Conservation (phyloP, 129 eudicot genomes). For the Tanacetum coccineum region DNA sequence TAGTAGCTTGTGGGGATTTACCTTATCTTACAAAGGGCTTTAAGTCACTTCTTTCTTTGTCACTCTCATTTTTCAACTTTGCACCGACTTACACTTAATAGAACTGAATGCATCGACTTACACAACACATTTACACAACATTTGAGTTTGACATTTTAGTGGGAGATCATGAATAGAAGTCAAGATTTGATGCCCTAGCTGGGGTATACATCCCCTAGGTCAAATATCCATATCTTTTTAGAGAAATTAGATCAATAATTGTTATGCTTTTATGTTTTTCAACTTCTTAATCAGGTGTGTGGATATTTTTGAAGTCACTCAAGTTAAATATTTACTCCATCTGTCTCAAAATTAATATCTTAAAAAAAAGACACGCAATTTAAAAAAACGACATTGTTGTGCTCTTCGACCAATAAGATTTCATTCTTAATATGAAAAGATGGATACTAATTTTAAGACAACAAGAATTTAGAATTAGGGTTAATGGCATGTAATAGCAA, state of each 20-base stretch:
- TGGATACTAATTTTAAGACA: too few relatives aligned
- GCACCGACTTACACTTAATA: constrained; percentile 32
- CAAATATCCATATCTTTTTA: constrained; percentile 17
- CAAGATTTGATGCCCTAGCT: constrained; percentile 28
- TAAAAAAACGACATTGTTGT: too few relatives aligned
- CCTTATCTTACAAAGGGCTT: constrained; percentile 39
- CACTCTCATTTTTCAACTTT: constrained; percentile 33
- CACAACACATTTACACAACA: constrained; percentile 17
- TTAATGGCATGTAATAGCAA: too few relatives aligned
- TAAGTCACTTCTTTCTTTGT: constrained; percentile 36
- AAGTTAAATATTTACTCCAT: neutral
- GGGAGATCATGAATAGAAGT: constrained; percentile 16
- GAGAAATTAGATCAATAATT: neutral
- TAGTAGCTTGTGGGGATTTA: constrained; percentile 37
- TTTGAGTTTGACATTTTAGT: constrained; percentile 21
- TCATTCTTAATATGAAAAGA: too few relatives aligned
- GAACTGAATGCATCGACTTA: constrained; percentile 13
- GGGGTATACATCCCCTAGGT: constrained; percentile 24
- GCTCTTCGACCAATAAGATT: too few relatives aligned
- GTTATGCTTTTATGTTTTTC: constrained; percentile 16
- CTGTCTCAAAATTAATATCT: too few relatives aligned
- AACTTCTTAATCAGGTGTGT: neutral
- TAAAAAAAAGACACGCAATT: too few relatives aligned
- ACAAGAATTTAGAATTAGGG: too few relatives aligned
- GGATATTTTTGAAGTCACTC: neutral